Percentiles rank a stretch among this genome's conserved stretches.
Conservation (phyloP, 371 early-diverging fungal genomes). For the Circinella umbellata region DNA sequence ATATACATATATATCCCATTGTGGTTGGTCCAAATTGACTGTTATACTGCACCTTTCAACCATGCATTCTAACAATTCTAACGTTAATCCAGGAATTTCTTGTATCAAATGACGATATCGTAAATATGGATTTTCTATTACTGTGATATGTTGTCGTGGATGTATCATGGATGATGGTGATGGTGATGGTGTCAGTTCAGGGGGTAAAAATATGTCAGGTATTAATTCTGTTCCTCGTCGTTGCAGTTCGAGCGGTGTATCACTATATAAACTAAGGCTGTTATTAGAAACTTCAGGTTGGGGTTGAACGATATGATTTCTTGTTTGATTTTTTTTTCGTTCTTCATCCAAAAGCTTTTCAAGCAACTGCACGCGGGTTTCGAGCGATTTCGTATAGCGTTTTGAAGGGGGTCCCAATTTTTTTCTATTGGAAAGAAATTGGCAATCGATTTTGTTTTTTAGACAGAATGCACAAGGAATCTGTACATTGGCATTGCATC, state of each 20-base stretch:
- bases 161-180: too few relatives aligned
- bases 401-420: neutral
- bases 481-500: neutral
- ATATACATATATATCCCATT: too few relatives aligned
- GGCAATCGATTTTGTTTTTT: neutral
- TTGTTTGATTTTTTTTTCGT: neutral
- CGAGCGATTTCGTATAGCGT: neutral
- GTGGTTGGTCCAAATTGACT: neutral
- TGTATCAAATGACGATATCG: neutral
- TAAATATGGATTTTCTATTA: too few relatives aligned
- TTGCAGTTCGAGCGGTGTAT: too few relatives aligned
- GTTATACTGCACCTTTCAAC: neutral
- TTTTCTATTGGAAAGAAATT: neutral
- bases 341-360: neutral
- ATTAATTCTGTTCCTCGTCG: too few relatives aligned
- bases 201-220: neutral
- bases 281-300: too few relatives aligned
- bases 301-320: too few relatives aligned
- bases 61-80: slow-evolving; percentile 1
- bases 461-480: neutral
- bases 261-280: too few relatives aligned
- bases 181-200: too few relatives aligned
- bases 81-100: neutral
- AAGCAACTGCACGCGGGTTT: neutral
- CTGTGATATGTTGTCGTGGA: too few relatives aligned